Evolutionary conservation across 352 stramenopile genomes (phyloP), one percentile per base, ranked within the genome.

Genomic region (Phytopythium ostracodes): DNA sequence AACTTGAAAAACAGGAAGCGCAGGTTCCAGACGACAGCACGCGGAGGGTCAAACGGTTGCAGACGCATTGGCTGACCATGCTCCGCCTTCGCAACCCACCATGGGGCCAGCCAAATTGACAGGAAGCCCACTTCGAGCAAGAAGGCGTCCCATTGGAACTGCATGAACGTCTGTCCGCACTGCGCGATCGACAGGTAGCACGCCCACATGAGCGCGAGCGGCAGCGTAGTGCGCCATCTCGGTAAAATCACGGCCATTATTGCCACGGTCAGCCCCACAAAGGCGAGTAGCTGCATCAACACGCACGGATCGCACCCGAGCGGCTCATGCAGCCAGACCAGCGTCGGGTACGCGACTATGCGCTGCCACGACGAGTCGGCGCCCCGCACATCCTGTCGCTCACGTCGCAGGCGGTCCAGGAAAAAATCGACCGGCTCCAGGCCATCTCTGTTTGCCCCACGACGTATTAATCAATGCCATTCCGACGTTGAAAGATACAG

Each of bases 61-160:
- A 85, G 83, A 2, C 25, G 60, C 7, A 38, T 64, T 49, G 18
- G 54, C 29, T n/a, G 33, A 9, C 38, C 38, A n/a, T 6, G 0
- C 7, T n/a, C 14, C 14, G 38, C 38, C 14, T 10, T n/a, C 18
- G 12, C 1, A n/a, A 1, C n/a, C 69, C 74, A 84, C 70, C 74
- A 80, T 20, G 77, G 75, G 0, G 80, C 70, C 31, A 83, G 36
- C 61, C 68, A 77, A 49, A 91, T 74, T 9, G 76, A 75, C 17
- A 97, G 55, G 51, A 89, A 85, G 9, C 89, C 87, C 5, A 87
- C 79, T 74, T 98, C 92, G 4, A 97, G 62, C 17, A 98, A 62
- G 17, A 98, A 70, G n/a, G 82, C 83, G 64, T 98, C 94, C 91
- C 92, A 98, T 76, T 98, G 91, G 68, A 97, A 97, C 22, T 73